Percentiles rank a stretch among this genome's conserved stretches.
Evolutionary conservation across 257 asterid species (phyloP).

Genomic region (Forsythia viridissima): DNA sequence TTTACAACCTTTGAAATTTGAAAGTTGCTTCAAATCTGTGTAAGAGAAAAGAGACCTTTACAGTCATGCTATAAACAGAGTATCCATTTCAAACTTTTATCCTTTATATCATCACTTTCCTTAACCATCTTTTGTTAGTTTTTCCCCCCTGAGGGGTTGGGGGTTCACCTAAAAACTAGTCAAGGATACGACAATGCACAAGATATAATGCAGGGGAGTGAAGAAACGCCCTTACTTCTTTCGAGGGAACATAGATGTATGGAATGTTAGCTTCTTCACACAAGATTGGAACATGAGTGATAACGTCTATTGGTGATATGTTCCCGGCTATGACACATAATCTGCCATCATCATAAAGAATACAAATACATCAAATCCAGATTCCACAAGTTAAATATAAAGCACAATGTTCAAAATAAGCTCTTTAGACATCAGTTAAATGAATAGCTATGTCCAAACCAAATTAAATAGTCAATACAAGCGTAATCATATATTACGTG

Average conservation of each 20-base stretch:
- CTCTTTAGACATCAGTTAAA: neutral
- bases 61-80: neutral
- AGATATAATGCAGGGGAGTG: no score
- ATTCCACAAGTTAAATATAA: neutral
- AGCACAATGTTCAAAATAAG: neutral
- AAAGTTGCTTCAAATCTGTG: neutral
- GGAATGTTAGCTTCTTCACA: slow-evolving; percentile 88
- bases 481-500: neutral
- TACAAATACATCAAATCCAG: neutral
- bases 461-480: neutral
- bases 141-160: neutral
- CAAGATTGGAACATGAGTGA: slow-evolving; percentile 82
- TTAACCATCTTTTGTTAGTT: neutral
- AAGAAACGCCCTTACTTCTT: slow-evolving; percentile 63
- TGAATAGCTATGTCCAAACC: neutral
- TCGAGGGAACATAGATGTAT: slow-evolving; percentile 73
- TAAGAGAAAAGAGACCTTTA: neutral
- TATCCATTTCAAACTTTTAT: neutral
- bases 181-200: neutral
- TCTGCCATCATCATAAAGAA: slow-evolving; percentile 43
- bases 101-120: neutral
- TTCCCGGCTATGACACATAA: slow-evolving; percentile 91
- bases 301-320: slow-evolving; percentile 88
- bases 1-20: neutral
- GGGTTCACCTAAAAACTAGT: neutral